These are phyloP conservation scores for Podila verticillata DNA, from an alignment of 192 early-diverging fungal species.

Conservation along the genomic window DNA sequence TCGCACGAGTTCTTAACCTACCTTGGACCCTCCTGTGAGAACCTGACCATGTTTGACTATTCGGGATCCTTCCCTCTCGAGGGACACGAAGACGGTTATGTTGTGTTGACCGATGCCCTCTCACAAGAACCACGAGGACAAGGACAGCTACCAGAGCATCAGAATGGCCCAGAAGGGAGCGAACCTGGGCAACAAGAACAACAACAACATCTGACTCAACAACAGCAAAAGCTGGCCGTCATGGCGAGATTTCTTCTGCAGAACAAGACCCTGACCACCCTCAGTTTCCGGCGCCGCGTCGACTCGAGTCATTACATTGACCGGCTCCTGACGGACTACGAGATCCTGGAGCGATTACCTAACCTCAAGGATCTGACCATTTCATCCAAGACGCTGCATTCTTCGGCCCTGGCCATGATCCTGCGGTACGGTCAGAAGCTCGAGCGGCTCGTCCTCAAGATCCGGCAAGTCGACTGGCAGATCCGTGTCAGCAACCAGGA, in stretches of 20 bases:
- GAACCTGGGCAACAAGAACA: neutral
- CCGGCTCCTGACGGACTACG: neutral
- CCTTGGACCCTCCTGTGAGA: neutral
- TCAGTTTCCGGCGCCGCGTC: conserved; percentile 5
- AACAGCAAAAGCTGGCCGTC: neutral
- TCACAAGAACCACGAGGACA: neutral
- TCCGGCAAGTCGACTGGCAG: neutral
- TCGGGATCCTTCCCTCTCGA: neutral
- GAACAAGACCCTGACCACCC: neutral
- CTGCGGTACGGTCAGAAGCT: neutral
- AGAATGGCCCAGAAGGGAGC: neutral
- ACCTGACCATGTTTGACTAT: neutral
- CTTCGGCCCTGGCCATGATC: neutral
- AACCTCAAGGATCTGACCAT: neutral
- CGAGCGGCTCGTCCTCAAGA: conserved; percentile 1
- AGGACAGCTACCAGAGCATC: neutral
- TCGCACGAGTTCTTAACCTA: neutral
- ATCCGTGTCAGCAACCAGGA: neutral
- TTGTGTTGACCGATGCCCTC: neutral
- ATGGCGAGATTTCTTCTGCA: neutral
- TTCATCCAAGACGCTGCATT: neutral
- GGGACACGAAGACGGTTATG: neutral
- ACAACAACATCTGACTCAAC: neutral
- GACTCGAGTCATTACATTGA: neutral
- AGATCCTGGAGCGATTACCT: neutral